Conservation (phyloP, 805 yeast genomes). For the Naumovozyma dairenensis region DNA sequence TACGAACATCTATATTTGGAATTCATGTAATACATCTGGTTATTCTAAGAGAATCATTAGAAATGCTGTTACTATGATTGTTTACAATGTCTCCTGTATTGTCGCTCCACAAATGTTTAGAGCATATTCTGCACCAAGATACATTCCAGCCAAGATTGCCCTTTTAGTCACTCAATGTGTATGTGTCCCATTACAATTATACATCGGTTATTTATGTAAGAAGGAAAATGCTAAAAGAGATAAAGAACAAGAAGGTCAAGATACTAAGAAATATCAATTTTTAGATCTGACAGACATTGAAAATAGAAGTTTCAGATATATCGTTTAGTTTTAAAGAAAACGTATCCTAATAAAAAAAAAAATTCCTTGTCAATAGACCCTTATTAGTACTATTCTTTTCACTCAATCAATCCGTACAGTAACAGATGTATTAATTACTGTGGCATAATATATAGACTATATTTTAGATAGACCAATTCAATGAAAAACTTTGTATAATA, state of each 20-base stretch:
- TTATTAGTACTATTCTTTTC: too few species aligned
- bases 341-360: too few species aligned
- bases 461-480: too few species aligned
- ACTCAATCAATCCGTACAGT: too few species aligned
- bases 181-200: constrained; percentile 34
- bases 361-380: too few species aligned
- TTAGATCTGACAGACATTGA: constrained; percentile 51
- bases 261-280: constrained; percentile 34
- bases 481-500: too few species aligned
- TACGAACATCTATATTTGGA: constrained; percentile 52
- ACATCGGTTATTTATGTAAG: constrained; percentile 35
- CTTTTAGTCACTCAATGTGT: constrained; percentile 42
- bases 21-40: constrained; percentile 52
- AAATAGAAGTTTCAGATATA: constrained; percentile 48
- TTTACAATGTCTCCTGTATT: constrained; percentile 49
- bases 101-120: constrained; percentile 58
- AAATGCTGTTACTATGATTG: constrained; percentile 46
- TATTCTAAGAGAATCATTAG: constrained; percentile 47
- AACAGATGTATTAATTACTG: too few species aligned
- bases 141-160: constrained; percentile 48
- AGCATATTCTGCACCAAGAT: constrained; percentile 40
- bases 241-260: constrained; percentile 25
- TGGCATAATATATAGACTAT: too few species aligned
- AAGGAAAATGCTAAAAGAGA: constrained; percentile 46
- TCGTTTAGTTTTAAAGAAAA: constrained; percentile 32